Percentiles rank a stretch among this genome's conserved stretches.
Evolutionary conservation across 768 basidiomycete genomes (phyloP).

Genomic region (Mycena belliarum): DNA sequence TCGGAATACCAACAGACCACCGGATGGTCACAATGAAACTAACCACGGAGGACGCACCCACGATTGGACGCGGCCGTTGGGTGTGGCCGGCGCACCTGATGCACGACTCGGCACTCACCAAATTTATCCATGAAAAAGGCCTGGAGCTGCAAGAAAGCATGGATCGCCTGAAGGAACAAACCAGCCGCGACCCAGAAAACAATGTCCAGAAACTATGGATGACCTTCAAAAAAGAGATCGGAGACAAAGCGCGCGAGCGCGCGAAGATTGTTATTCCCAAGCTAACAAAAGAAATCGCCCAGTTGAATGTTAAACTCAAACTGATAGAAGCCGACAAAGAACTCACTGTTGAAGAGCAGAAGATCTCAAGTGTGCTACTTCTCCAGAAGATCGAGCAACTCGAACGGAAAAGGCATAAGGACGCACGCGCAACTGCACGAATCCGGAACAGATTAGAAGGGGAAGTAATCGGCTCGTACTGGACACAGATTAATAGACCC

Average conservation of each 20-base stretch:
- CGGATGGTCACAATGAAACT: not conserved
- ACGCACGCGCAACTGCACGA: too few relatives aligned
- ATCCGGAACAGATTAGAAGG: too few relatives aligned
- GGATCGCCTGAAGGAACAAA: not conserved
- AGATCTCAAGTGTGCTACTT: too few relatives aligned
- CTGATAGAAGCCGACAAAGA: too few relatives aligned
- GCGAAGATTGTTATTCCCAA: not conserved
- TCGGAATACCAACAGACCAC: not conserved
- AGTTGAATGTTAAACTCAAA: too few relatives aligned
- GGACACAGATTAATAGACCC: too few relatives aligned
- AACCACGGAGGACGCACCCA: not conserved
- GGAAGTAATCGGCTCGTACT: too few relatives aligned
- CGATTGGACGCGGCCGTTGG: not conserved
- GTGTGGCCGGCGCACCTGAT: not conserved
- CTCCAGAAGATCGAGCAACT: too few relatives aligned
- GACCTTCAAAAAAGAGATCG: too few relatives aligned
- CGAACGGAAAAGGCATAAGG: too few relatives aligned
- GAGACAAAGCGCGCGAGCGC: not conserved
- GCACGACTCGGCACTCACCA: not conserved
- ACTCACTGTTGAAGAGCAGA: too few relatives aligned
- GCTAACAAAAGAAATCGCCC: not conserved
- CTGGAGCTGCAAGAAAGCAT: not conserved
- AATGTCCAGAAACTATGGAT: not conserved
- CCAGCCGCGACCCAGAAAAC: not conserved
- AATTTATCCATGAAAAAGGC: not conserved